Conservation (phyloP, 192 early-diverging fungal genomes). For the Coemansia sp. region DNA sequence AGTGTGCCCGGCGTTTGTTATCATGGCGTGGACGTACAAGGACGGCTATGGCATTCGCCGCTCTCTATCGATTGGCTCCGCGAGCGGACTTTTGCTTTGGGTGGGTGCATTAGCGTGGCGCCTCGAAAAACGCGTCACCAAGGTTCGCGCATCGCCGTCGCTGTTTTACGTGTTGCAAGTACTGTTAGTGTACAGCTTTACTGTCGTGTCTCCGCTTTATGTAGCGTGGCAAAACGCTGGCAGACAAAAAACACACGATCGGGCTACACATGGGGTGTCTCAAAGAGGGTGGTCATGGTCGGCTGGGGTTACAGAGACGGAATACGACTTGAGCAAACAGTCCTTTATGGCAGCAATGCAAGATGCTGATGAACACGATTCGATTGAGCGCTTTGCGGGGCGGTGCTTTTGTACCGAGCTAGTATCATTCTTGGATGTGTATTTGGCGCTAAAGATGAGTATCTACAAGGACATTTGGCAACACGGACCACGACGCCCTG, state of each 20-base stretch:
- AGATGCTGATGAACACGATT: conserved; percentile 16
- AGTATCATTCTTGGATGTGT: conserved; percentile 19
- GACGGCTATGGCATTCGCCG: conserved; percentile 30
- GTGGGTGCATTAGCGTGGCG: conserved; percentile 11
- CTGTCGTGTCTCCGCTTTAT: conserved; percentile 10
- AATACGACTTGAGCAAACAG: conserved; percentile 16
- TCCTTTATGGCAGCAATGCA: conserved; percentile 23
- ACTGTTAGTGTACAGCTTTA: conserved; percentile 14
- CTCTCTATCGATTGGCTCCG: conserved; percentile 12
- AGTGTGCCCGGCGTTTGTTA: conserved; percentile 4
- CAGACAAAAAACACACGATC: not conserved
- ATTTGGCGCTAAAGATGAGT: conserved; percentile 15
- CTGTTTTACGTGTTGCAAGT: conserved; percentile 15
- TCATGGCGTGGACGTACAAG: conserved; percentile 9
- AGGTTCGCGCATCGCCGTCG: conserved; percentile 7
- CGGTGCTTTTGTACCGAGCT: conserved; percentile 35
- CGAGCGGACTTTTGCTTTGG: conserved; percentile 8
- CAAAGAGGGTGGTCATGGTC: conserved; percentile 12
- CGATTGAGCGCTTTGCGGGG: conserved; percentile 13
- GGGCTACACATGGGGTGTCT: not conserved
- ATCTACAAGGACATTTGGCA: conserved; percentile 7
- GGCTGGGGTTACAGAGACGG: conserved; percentile 1
- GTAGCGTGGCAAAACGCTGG: conserved; percentile 5
- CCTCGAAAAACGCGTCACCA: not conserved
- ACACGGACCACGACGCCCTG: not conserved